Conservation (phyloP, 2,329 filamentous ascomycete species). For the Thyridium curvatum region DNA sequence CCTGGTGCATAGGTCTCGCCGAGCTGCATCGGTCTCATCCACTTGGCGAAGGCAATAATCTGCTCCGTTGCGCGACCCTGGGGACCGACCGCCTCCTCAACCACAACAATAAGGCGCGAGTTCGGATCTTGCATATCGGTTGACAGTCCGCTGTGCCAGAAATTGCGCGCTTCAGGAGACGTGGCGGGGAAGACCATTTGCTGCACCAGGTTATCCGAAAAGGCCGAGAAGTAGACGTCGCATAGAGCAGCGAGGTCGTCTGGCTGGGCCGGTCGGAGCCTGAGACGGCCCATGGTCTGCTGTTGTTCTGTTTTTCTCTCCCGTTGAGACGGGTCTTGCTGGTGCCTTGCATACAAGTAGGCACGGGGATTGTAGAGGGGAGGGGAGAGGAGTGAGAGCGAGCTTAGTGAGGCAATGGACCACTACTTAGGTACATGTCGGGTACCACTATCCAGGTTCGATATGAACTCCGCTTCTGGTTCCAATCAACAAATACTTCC, state of each 20-base stretch:
- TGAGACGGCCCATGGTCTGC: slow-evolving; percentile 8
- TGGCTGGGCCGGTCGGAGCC: slow-evolving; percentile 29
- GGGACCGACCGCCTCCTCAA: slow-evolving; percentile 17
- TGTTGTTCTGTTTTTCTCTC: too few relatives aligned
- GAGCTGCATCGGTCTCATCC: slow-evolving; percentile 25
- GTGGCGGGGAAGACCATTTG: slow-evolving; percentile 27
- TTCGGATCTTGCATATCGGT: slow-evolving; percentile 32
- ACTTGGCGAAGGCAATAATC: slow-evolving; percentile 41
- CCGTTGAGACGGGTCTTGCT: too few relatives aligned
- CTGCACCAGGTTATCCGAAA: slow-evolving; percentile 29
- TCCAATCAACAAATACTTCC: too few relatives aligned
- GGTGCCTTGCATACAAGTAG: too few relatives aligned
- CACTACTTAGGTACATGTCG: too few relatives aligned
- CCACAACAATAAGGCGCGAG: slow-evolving; percentile 31
- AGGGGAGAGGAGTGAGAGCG: too few relatives aligned
- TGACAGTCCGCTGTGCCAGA: slow-evolving; percentile 26
- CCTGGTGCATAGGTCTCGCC: slow-evolving; percentile 13
- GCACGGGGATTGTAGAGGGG: too few relatives aligned
- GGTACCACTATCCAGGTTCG: too few relatives aligned
- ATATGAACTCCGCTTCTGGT: too few relatives aligned
- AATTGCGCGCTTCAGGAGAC: slow-evolving; percentile 14
- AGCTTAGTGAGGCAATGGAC: too few relatives aligned
- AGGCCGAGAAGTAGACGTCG: slow-evolving; percentile 38
- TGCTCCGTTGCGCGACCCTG: slow-evolving; percentile 3
- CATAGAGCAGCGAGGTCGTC: slow-evolving; percentile 33